These are phyloP conservation scores for Aureobasidium sp. DNA, from an alignment of 2,329 filamentous ascomycete species.

Conservation along the genomic window DNA sequence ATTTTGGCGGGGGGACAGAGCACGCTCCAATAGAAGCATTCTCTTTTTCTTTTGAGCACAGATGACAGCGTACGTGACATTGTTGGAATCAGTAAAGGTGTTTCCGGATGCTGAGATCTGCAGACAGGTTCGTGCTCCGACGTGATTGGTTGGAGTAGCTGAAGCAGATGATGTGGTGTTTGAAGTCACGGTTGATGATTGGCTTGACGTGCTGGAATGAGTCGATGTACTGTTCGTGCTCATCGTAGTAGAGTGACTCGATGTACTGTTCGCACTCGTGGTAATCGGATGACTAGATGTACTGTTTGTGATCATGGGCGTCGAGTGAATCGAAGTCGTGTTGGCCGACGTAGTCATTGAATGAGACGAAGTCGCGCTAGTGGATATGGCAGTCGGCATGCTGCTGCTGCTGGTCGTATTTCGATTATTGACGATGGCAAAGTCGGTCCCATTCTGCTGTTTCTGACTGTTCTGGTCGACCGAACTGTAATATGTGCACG, in stretches of 20 bases:
- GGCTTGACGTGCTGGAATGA: neutral
- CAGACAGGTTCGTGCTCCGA: conserved; percentile 3
- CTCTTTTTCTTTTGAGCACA: neutral
- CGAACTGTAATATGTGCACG: neutral
- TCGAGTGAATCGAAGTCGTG: neutral
- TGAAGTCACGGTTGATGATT: neutral
- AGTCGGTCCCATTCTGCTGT: neutral
- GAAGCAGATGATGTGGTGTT: conserved; percentile 8
- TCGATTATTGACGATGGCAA: neutral
- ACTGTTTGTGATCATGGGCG: neutral
- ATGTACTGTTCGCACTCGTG: neutral
- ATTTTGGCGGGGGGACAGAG: neutral
- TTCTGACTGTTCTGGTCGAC: neutral
- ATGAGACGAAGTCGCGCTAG: neutral
- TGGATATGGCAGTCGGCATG: too few species aligned
- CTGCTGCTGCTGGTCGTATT: neutral
- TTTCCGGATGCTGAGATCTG: conserved; percentile 1
- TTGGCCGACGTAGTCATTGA: neutral
- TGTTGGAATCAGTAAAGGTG: conserved; percentile 10
- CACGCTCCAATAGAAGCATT: neutral
- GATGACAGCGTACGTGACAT: conserved; percentile 9
- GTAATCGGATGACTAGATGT: neutral
- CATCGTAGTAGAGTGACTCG: neutral
- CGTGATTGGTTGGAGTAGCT: neutral
- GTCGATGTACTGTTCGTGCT: neutral